Conservation (phyloP, 2,329 filamentous ascomycete species). For the Penicillium sp. region DNA sequence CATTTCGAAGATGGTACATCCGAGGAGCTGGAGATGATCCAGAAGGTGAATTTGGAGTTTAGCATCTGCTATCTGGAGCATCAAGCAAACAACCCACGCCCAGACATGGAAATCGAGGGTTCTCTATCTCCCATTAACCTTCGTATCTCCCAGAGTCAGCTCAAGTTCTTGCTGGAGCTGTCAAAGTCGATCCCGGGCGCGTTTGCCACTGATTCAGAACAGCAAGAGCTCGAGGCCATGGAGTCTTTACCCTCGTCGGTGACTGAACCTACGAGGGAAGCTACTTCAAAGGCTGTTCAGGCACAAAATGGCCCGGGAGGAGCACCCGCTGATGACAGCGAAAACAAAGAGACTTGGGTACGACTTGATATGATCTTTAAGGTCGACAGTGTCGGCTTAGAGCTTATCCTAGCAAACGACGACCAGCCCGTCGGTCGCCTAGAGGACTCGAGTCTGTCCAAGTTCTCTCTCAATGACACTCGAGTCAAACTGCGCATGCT, state of each 20-base stretch:
- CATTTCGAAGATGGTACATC: slow-evolving; percentile 70
- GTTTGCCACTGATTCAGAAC: slow-evolving; percentile 72
- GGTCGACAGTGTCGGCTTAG: slow-evolving; percentile 81
- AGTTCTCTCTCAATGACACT: slow-evolving; percentile 91
- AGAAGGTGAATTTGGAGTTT: slow-evolving; percentile 93
- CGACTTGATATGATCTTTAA: slow-evolving; percentile 91
- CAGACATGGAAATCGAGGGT: slow-evolving; percentile 88
- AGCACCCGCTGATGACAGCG: slow-evolving; percentile 61
- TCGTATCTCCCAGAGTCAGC: slow-evolving; percentile 82
- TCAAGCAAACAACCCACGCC: slow-evolving; percentile 70
- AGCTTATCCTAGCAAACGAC: slow-evolving; percentile 76
- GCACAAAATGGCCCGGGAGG: slow-evolving; percentile 50
- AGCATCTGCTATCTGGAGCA: slow-evolving; percentile 91
- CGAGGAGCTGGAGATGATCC: slow-evolving; percentile 93
- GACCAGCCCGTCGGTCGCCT: slow-evolving; percentile 76
- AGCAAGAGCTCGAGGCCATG: slow-evolving; percentile 70
- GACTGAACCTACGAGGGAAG: slow-evolving; percentile 50
- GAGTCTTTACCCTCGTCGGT: slow-evolving; percentile 66
- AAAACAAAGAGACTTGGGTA: slow-evolving; percentile 70
- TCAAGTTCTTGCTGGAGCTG: slow-evolving; percentile 85
- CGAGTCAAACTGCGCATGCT: slow-evolving; percentile 90
- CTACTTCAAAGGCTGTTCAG: slow-evolving; percentile 53
- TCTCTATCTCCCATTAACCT: slow-evolving; percentile 93
- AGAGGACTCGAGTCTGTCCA: slow-evolving; percentile 79
- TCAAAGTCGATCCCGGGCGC: slow-evolving; percentile 84